phyloP scores from a whole-genome alignment of 352 stramenopile genomes.

The Phytophthora pluvialis region DNA sequence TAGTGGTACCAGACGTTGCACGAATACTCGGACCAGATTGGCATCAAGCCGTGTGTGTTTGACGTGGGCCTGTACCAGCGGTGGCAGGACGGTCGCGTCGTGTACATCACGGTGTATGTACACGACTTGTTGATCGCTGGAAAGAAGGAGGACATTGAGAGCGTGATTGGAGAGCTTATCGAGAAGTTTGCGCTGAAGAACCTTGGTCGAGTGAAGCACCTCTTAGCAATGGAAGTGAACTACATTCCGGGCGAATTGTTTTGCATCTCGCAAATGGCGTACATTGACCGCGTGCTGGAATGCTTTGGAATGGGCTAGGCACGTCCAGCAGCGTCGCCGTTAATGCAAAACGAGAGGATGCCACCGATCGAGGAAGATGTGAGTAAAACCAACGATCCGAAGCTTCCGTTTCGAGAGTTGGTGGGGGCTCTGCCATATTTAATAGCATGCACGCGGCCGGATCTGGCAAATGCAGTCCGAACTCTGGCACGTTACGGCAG shows the following conservation, averaged over 20 bases:
- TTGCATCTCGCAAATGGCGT: slow-evolving; percentile 6
- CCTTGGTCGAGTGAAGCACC: slow-evolving; percentile 6
- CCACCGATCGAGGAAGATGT: neutral
- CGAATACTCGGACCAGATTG: neutral
- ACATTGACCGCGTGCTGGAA: slow-evolving; percentile 1
- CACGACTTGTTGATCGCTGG: slow-evolving; percentile 1
- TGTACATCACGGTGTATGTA: neutral
- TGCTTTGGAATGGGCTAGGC: neutral
- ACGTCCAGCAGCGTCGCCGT: neutral
- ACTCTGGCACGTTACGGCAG: neutral
- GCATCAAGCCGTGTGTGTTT: neutral
- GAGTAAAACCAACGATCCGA: slow-evolving; percentile 4
- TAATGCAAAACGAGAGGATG: slow-evolving; percentile 7
- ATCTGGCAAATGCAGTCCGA: slow-evolving; percentile 4
- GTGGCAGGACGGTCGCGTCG: neutral
- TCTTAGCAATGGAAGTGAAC: neutral
- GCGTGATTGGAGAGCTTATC: neutral
- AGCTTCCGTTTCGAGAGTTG: slow-evolving; percentile 3
- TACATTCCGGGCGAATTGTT: neutral
- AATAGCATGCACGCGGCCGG: neutral
- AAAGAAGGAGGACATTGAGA: neutral
- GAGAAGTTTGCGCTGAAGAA: slow-evolving; percentile 5
- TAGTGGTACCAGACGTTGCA: neutral
- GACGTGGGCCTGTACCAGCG: slow-evolving; percentile 2
- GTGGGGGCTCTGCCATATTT: slow-evolving; percentile 13